A percentile compares a stretch with the other conserved stretches of the same genome.
Evolutionary conservation across 1,284 basidiomycete genomes (phyloP).

Genomic region (Naganishia albida): DNA sequence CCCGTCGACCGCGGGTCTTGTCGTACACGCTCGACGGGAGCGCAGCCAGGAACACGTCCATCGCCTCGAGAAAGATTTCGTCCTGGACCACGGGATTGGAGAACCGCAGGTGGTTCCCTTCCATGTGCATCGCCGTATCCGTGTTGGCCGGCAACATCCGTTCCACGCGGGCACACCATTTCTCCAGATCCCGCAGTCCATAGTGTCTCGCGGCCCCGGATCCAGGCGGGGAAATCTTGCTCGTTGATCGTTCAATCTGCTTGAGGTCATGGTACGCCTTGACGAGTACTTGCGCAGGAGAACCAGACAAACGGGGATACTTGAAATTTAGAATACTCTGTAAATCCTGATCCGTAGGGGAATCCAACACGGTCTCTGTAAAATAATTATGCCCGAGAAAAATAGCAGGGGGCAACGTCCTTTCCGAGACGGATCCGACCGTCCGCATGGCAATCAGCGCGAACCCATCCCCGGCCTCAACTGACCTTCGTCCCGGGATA

Average conservation of each 20-base stretch:
- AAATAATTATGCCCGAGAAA: conserved; percentile 86
- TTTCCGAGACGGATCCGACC: conserved; percentile 55
- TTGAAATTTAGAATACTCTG: conserved; percentile 53
- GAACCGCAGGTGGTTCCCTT: conserved; percentile 55
- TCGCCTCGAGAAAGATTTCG: conserved; percentile 84
- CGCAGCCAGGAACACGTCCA: conserved; percentile 88
- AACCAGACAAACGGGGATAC: conserved; percentile 64
- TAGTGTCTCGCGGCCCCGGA: conserved; percentile 38
- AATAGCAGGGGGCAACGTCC: conserved; percentile 54
- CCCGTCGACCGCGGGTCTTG: conserved; percentile 40
- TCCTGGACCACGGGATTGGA: conserved; percentile 80
- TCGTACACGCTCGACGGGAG: conserved; percentile 57
- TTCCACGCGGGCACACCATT: conserved; percentile 77
- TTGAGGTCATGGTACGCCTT: conserved; percentile 45
- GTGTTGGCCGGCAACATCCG: conserved; percentile 59
- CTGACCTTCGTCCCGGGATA: conserved; percentile 67
- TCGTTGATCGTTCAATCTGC: conserved; percentile 13
- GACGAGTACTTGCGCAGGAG: conserved; percentile 49
- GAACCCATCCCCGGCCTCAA: conserved; percentile 72
- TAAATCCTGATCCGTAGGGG: conserved; percentile 57
- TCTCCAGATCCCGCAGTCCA: conserved; percentile 80
- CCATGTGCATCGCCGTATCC: conserved; percentile 55
- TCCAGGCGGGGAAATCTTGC: conserved; percentile 42
- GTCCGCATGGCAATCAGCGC: conserved; percentile 80
- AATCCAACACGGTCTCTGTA: conserved; percentile 65